phyloP scores from a whole-genome alignment of 2,329 filamentous ascomycete genomes.

The Fusarium euwallaceae region DNA sequence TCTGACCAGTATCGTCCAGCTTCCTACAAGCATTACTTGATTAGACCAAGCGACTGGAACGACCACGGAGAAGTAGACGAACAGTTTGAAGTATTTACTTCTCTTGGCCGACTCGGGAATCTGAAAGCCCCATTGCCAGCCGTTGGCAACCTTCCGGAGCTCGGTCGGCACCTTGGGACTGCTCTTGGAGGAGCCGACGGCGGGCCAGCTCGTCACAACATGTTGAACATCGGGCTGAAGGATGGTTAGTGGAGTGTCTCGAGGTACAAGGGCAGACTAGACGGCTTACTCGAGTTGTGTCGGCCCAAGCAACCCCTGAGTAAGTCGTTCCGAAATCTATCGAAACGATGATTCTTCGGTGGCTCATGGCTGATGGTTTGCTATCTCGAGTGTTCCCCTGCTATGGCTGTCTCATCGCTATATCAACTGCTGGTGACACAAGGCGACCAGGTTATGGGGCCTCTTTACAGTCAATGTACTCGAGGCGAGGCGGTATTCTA shows the following conservation, averaged over 20 bases:
- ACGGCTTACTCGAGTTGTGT: conserved; percentile 54
- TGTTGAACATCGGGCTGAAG: conserved; percentile 55
- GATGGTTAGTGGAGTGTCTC: conserved; percentile 39
- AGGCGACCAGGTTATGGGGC: conserved; percentile 26
- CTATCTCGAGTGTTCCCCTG: conserved; percentile 21
- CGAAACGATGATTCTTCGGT: conserved; percentile 62
- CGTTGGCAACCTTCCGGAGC: conserved; percentile 57
- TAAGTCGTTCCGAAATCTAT: conserved; percentile 71
- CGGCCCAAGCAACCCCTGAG: conserved; percentile 66
- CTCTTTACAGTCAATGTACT: conserved; percentile 13
- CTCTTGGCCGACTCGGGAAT: conserved; percentile 57
- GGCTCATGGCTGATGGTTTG: conserved; percentile 46
- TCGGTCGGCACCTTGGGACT: conserved; percentile 64
- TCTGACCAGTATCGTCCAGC: conserved; percentile 51
- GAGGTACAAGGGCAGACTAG: conserved; percentile 3
- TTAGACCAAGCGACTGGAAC: conserved; percentile 24
- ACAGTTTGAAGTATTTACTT: conserved; percentile 65
- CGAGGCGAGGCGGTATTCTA: conserved; percentile 21
- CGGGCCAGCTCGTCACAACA: conserved; percentile 61
- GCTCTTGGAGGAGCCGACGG: conserved; percentile 48
- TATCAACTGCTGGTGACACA: conserved; percentile 38
- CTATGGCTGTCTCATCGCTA: conserved; percentile 37
- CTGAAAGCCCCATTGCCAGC: conserved; percentile 65
- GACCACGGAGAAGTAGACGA: conserved; percentile 38
- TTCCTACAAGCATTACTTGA: conserved; percentile 44